Base-by-base conservation (phyloP, 1,284 basidiomycete species). In the Microbotryum scabiosae region DNA sequence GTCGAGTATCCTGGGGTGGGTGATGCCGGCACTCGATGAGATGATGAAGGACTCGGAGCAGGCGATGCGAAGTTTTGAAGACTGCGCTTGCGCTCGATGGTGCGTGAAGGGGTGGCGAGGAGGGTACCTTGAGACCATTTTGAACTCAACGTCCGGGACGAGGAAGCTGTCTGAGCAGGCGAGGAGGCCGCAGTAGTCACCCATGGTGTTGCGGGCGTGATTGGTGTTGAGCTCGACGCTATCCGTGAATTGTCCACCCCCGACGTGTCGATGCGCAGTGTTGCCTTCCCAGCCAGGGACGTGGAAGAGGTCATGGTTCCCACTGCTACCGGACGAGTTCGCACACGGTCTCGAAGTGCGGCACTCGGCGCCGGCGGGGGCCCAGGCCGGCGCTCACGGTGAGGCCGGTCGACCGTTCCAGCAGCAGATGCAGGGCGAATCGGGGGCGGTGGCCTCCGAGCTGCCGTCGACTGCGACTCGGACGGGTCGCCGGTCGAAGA, bases 341-440 rank as follows among this genome's bases (percentile, higher is more conserved):
- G 56, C 20, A 57, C 49, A 45, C 82, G 82, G 41, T 74, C 63
- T 57, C 70, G 70, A 32, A 75, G 72, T 46, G 71, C 46, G 76
- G 71, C 32, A 65, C 66, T 51, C 67, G 69, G 46, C 59, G 57
- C 43, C 62, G 69, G 54, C 28, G 54, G 59, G 54, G 54, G 66
- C 61, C 54, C 60, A 64, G 56, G 56, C 43, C 51, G 58, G 28
- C 55, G 51, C 48, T 45, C 53, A 30, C 26, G 53, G 36, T 32
- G 60, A 46, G 50, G 57, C 48, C 9, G 56, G 21, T 25, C 63
- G 43, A 14, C 63, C 58, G 41, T 41, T 41, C 36, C 36, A 16
- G 36, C 36, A 41, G 36, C 36, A 41, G 36, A 41, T 12, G 36
- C 36, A 12, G 36, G 36, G 14, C 36, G 36, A 41, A 41, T 18